These are phyloP conservation scores for Inonotus hispidus DNA, from an alignment of 1,284 basidiomycete genomes.

Conservation along the genomic window DNA sequence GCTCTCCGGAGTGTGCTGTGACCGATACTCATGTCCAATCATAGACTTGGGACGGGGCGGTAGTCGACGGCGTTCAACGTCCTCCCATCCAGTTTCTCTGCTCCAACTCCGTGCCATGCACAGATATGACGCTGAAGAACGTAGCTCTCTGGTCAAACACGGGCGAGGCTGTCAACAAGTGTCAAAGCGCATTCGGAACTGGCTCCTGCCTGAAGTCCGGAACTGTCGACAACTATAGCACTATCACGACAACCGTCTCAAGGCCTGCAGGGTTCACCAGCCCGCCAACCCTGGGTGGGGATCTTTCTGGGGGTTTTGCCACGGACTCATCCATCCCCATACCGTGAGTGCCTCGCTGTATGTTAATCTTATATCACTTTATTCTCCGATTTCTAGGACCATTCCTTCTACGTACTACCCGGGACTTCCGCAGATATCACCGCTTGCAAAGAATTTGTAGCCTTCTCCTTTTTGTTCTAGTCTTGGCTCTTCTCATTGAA, in stretches of 20 bases:
- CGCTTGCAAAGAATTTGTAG: slow-evolving; percentile 17
- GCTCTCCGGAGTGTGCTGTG: background rate
- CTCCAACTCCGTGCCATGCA: slow-evolving; percentile 31
- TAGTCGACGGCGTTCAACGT: slow-evolving; percentile 28
- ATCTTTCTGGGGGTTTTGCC: slow-evolving; percentile 28
- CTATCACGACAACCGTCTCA: slow-evolving; percentile 23
- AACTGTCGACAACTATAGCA: slow-evolving; percentile 24
- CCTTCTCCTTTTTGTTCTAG: background rate
- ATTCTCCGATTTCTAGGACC: slow-evolving; percentile 22
- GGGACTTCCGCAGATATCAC: slow-evolving; percentile 20
- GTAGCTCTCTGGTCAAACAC: slow-evolving; percentile 32
- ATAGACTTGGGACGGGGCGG: slow-evolving; percentile 32
- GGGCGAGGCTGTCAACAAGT: slow-evolving; percentile 29
- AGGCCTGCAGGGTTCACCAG: slow-evolving; percentile 28
- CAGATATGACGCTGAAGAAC: slow-evolving; percentile 27
- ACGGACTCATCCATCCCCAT: slow-evolving; percentile 31
- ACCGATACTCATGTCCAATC: background rate
- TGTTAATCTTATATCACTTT: background rate
- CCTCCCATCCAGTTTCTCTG: slow-evolving; percentile 31
- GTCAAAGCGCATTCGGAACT: slow-evolving; percentile 30
- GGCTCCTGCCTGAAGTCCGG: slow-evolving; percentile 29
- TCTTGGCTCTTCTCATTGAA: background rate
- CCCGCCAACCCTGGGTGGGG: slow-evolving; percentile 28
- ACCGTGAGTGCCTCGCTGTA: slow-evolving; percentile 25
- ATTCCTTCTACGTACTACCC: slow-evolving; percentile 31